A percentile compares a stretch with the other conserved stretches of the same genome.
phyloP scores from a whole-genome alignment of 2,329 filamentous ascomycete genomes.

The Stemphylium lycopersici region DNA sequence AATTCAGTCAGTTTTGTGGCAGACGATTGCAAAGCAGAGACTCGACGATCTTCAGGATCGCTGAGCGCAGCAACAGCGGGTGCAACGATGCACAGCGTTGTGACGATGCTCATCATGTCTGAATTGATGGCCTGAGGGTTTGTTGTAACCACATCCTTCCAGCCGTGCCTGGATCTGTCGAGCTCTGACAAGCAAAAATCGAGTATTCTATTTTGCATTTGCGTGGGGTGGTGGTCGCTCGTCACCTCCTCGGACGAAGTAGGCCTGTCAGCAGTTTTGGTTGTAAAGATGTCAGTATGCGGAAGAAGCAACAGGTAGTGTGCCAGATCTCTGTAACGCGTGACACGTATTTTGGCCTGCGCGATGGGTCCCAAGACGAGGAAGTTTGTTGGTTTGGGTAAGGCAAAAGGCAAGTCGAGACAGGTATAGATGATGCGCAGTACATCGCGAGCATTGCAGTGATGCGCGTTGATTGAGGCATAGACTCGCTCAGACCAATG shows the following conservation, averaged over 20 bases:
- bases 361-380: slow-evolving; percentile 50
- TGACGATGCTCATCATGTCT: slow-evolving; percentile 58
- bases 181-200: slow-evolving; percentile 56
- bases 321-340: slow-evolving; percentile 51
- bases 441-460: slow-evolving; percentile 69
- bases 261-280: not conserved
- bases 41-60: slow-evolving; percentile 28
- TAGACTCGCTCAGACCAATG: slow-evolving; percentile 67
- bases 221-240: slow-evolving; percentile 27
- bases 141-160: slow-evolving; percentile 51
- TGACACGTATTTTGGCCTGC: slow-evolving; percentile 52
- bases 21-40: slow-evolving; percentile 27
- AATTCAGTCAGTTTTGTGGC: slow-evolving; percentile 31
- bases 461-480: slow-evolving; percentile 67
- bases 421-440: slow-evolving; percentile 72
- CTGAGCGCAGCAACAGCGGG: slow-evolving; percentile 38
- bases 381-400: slow-evolving; percentile 32
- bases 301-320: slow-evolving; percentile 57
- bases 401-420: slow-evolving; percentile 59
- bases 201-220: slow-evolving; percentile 45
- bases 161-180: slow-evolving; percentile 53
- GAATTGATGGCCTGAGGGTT: slow-evolving; percentile 55
- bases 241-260: slow-evolving; percentile 10
- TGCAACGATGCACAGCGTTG: slow-evolving; percentile 55
- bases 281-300: slow-evolving; percentile 12